Evolutionary conservation across 2,329 filamentous ascomycete genomes (phyloP), one percentile per base, ranked within the genome.

Genomic region (Penicillium sp.): DNA sequence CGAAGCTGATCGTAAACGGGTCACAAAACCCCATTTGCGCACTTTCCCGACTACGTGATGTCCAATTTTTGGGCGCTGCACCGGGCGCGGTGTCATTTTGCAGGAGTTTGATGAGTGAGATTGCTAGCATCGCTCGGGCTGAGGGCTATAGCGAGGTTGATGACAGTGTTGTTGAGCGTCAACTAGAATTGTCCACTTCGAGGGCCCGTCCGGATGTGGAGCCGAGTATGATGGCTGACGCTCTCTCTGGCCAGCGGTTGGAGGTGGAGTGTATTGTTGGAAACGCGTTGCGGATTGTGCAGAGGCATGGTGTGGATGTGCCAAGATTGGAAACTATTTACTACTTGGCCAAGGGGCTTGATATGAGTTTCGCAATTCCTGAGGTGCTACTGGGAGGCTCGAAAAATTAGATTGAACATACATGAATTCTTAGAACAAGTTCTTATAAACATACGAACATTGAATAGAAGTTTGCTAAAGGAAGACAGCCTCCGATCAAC

Each of bases 151-250:
- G 13, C 17, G 50, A 38, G 6, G 50, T 53, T 22, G 33, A 53
- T 37, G 50, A 53, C 6, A 37, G 33, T 35, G 33, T 53, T 17
- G 50, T 53, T 19, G 50, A 53, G 9, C 50, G 50, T 22, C 50
- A 53, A 17, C 50, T 53, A 17, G 17, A 10, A 17, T 24, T 53
- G 19, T 53, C 50, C 12, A 24, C 33, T 22, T 19, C 6, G 4
- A 53, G 50, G 19, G 33, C n/a, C 9, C 33, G 33, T 38, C 50
- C 50, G 4, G 50, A 33, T 4, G 50, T 53, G 50, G 33, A 53
- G 33, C 33, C 33, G 26, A 53, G 50, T 24, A 53, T 53, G 51
- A 40, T 53, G 51, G 51, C 51, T 22, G 51, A 40, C 15, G 51
- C 35, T 26, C 51, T 53, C 9, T 13, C 51, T 38, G 51, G 51